Base-by-base conservation (phyloP, 352 stramenopile species). In the Lagenidium sp. region DNA sequence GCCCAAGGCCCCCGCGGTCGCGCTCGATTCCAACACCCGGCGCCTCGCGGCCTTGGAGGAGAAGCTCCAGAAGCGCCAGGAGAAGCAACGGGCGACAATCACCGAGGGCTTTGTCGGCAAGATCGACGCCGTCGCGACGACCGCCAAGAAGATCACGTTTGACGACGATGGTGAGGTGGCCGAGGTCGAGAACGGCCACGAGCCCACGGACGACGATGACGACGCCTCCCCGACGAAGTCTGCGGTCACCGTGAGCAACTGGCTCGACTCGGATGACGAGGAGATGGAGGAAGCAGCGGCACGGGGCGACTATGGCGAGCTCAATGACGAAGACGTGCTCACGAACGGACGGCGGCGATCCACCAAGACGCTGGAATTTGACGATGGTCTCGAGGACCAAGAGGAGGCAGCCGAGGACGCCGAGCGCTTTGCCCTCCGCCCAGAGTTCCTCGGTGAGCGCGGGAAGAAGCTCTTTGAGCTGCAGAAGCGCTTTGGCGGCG, bases 381-480 rank as follows among this genome's bases (percentile, higher is more conserved):
- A 62, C 16, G 59, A 59, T 12, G 60, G 32, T 7, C 46, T 65
- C 7, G 60, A 71, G 12, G 18, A 50, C 7, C 36, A 48, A 1
- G 47, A 57, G 0, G 36, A 68, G 20, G 52, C 51, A 44, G 69
- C 40, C 15, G 57, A 59, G 4, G 57, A 66, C 36, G 52, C 47
- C 1, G 47, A 64, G 30, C 54, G 65, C 18, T 85, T 89, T 51
- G 69, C 72, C 0, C 35, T 90, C 24, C 69, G 77, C 18, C 77
- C 74, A 2, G 77, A 90, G 50, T 90, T 90, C 37, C 44, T 83
- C 4, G 77, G 77, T 7, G 66, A 72, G 41, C 63, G 63, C 15
- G 77, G 77, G 45, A 81, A 81, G 45, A 73, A 80, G 47, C 44
- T 90, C 29, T 90, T 90, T 47, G 77, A 90, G 54, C 62, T 90